Base-by-base conservation (phyloP, 768 basidiomycete genomes). In the Termitomyces sp. region DNA sequence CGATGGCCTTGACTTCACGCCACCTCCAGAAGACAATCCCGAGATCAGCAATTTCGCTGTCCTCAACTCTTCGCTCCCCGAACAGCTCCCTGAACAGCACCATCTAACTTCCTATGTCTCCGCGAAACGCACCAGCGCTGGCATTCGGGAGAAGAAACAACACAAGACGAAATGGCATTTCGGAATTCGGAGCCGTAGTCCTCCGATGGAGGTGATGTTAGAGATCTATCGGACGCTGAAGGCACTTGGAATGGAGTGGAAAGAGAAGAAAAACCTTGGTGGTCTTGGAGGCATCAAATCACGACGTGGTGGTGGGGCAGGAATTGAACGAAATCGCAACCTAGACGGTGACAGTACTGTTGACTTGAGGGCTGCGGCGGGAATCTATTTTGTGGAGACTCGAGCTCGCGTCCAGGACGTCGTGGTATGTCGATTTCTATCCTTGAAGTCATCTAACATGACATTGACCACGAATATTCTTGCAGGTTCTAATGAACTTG, bases 181-280 rank as follows among this genome's bases (percentile, higher is more conserved):
- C 66, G 97, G 97, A 8, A 98, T 99, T 40, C 82, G 97, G 32
- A 95, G 92, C 63, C 81, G 95, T 58, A 90, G 87, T 57, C 92
- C 95, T 32, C 97, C 95, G 21, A 96, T 98, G 92, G 97, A 99
- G 71, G 96, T 99, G 23, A 98, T 99, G 95, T 75, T 97, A 25
- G 96, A 98, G 80, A 97, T 99, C 51, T 98, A 99, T 73, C 78
- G 91, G 59, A 97, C 95, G 42, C 75, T 99, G 49, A 89, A 89
- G 73, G 77, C 86, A 58, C 78, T 98, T 19, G 92, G 89, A 16
- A 96, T 98, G 92, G 93, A 99, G 72, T 99, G 97, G 97, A 92
- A 92, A 70, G 86, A 90, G 75, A 97, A 97, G 79, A 82, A 81
- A 60, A 84, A 84, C 58, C 71, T 92, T 2, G 90, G 89, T 1